phyloP scores from a whole-genome alignment of 345 rosid genomes.

The Bruguiera parviflora region DNA sequence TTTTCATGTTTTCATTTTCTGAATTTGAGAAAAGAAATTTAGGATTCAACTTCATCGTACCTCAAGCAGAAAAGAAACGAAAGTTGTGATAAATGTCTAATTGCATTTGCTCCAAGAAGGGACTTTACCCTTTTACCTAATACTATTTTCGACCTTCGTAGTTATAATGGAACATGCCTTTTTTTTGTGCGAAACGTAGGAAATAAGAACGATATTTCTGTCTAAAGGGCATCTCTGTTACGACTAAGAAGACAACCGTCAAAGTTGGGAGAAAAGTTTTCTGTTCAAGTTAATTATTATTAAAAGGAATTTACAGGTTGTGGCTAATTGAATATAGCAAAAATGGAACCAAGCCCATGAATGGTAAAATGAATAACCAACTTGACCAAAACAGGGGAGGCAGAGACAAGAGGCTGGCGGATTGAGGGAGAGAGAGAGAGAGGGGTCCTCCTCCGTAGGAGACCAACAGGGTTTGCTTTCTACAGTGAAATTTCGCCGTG shows the following conservation, averaged over 20 bases:
- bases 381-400: constrained; percentile 24
- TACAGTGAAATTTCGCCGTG: constrained; percentile 36
- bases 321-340: constrained; percentile 1
- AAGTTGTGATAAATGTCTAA: too few species aligned
- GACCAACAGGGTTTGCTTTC: constrained; percentile 19
- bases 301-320: constrained; percentile 9
- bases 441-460: constrained; percentile 42
- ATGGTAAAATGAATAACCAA: constrained; percentile 37
- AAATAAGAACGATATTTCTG: neutral
- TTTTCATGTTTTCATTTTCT: too few species aligned
- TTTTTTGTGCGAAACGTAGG: too few species aligned
- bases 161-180: too few species aligned
- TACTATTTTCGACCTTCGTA: too few species aligned
- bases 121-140: too few species aligned
- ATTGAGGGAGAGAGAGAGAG: constrained; percentile 10
- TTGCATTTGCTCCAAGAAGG: too few species aligned
- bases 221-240: constrained; percentile 12
- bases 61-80: too few species aligned
- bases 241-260: constrained; percentile 23
- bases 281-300: neutral
- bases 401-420: constrained; percentile 16
- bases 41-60: too few species aligned
- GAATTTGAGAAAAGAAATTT: too few species aligned
- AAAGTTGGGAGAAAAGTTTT: constrained; percentile 11
- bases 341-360: constrained; percentile 20